Conservation (phyloP, 495 filamentous ascomycete species). For the Xylaria bambusicola region DNA sequence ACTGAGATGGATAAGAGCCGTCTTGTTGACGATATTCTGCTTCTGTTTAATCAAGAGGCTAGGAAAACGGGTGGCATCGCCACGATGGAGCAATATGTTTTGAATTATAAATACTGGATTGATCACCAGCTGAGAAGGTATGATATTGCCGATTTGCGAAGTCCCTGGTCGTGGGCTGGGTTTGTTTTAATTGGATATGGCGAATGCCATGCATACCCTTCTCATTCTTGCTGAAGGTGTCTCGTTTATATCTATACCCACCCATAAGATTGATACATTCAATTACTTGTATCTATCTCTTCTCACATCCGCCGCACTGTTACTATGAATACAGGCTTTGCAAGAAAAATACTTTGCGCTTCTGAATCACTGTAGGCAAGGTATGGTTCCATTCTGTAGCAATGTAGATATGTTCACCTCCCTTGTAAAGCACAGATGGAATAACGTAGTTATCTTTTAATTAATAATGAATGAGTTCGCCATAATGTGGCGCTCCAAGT, state of each 20-base stretch:
- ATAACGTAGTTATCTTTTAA: too few species aligned
- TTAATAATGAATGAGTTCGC: too few species aligned
- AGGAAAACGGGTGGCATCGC: not conserved
- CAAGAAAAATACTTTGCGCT: too few species aligned
- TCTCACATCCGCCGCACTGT: too few species aligned
- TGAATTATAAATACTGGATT: conserved; percentile 14
- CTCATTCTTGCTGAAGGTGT: not conserved
- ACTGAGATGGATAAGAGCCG: conserved; percentile 3
- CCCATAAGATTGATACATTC: too few species aligned
- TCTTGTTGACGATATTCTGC: not conserved
- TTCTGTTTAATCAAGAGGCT: conserved; percentile 6
- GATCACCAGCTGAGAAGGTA: conserved; percentile 12
- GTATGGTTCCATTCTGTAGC: too few species aligned
- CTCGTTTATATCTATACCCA: not conserved
- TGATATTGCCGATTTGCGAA: conserved; percentile 2
- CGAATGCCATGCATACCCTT: conserved; percentile 1
- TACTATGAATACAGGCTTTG: too few species aligned
- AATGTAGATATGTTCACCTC: too few species aligned
- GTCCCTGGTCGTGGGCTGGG: conserved; percentile 12
- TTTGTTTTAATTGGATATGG: conserved; percentile 14
- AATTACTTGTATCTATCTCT: too few species aligned
- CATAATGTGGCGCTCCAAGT: too few species aligned
- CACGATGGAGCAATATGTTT: conserved; percentile 7
- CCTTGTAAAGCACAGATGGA: too few species aligned
- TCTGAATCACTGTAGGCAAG: too few species aligned